Percentiles rank a stretch among this genome's conserved stretches.
Evolutionary conservation across 1,139 yeast species (phyloP).

Genomic region (Meyerozyma carpophila): DNA sequence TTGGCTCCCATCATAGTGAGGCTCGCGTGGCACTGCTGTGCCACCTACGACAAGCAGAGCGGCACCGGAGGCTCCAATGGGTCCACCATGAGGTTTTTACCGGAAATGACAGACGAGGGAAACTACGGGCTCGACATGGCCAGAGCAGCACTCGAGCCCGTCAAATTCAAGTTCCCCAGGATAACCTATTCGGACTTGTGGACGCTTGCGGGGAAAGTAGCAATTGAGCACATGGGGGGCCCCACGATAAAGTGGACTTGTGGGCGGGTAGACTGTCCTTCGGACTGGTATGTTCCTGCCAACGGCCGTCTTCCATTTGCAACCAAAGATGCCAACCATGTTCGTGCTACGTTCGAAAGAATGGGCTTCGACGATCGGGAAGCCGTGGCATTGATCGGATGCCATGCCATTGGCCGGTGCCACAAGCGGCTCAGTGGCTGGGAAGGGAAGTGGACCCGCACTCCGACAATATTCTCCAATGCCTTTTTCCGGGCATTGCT

Average conservation of each 20-base stretch:
- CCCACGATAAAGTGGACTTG: slow-evolving; percentile 54
- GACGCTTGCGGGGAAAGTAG: slow-evolving; percentile 60
- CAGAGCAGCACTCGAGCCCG: slow-evolving; percentile 49
- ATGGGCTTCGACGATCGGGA: slow-evolving; percentile 64
- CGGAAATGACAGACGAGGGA: slow-evolving; percentile 46
- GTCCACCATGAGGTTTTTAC: slow-evolving; percentile 56
- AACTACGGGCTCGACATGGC: slow-evolving; percentile 59
- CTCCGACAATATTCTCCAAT: slow-evolving; percentile 32
- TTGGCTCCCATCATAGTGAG: slow-evolving; percentile 60
- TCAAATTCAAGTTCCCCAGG: slow-evolving; percentile 53
- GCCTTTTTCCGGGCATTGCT: slow-evolving; percentile 28
- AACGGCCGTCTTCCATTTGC: slow-evolving; percentile 62
- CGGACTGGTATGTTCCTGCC: slow-evolving; percentile 49
- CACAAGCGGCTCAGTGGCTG: slow-evolving; percentile 47
- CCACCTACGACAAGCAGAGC: slow-evolving; percentile 51
- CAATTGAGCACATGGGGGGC: slow-evolving; percentile 59
- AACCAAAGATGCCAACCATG: slow-evolving; percentile 46
- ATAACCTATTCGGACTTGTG: slow-evolving; percentile 62
- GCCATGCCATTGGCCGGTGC: slow-evolving; percentile 62
- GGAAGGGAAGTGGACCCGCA: slow-evolving; percentile 38
- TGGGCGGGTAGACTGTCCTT: slow-evolving; percentile 57
- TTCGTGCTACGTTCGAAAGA: slow-evolving; percentile 47
- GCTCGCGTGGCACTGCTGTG: slow-evolving; percentile 69
- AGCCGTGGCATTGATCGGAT: slow-evolving; percentile 59
- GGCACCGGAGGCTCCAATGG: slow-evolving; percentile 69